phyloP scores from a whole-genome alignment of 1,139 yeast species.

The Geotrichum phurueaensis region DNA sequence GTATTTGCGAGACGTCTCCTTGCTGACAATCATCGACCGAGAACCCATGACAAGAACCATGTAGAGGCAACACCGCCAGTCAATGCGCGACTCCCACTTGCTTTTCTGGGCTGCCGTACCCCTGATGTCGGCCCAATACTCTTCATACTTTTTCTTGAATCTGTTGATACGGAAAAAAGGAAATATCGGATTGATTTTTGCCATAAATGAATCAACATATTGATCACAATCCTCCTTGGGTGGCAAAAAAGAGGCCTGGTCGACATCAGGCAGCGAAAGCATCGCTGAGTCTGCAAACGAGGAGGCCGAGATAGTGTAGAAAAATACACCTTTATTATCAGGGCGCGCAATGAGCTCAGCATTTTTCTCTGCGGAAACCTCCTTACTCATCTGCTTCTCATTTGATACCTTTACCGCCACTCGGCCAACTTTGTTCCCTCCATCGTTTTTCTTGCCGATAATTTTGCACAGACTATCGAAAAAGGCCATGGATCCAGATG shows the following conservation, averaged over 20 bases:
- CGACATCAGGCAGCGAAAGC: constrained; percentile 13
- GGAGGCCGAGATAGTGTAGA: constrained; percentile 16
- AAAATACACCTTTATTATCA: constrained; percentile 13
- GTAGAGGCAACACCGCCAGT: constrained; percentile 17
- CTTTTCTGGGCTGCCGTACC: constrained; percentile 4
- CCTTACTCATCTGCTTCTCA: not conserved
- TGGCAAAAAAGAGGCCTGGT: constrained; percentile 12
- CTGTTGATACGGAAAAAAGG: constrained; percentile 14
- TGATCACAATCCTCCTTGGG: constrained; percentile 15
- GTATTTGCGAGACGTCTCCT: constrained; percentile 14
- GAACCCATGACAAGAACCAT: constrained; percentile 19
- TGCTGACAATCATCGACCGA: constrained; percentile 14
- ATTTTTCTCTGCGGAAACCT: not conserved
- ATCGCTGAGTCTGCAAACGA: constrained; percentile 10
- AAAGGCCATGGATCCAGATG: constrained; percentile 20
- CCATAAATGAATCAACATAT: constrained; percentile 14
- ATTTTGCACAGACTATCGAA: constrained; percentile 19
- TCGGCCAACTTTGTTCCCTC: not conserved
- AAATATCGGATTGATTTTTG: constrained; percentile 13
- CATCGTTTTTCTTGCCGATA: constrained; percentile 15
- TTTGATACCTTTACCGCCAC: not conserved
- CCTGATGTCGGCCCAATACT: constrained; percentile 17
- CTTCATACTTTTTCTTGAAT: constrained; percentile 13
- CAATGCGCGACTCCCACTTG: constrained; percentile 13
- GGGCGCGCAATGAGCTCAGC: not conserved